Evolutionary conservation across 176 grass and related monocot species (phyloP), one percentile per base, ranked within the genome.

Genomic region (Musa beccarii): DNA sequence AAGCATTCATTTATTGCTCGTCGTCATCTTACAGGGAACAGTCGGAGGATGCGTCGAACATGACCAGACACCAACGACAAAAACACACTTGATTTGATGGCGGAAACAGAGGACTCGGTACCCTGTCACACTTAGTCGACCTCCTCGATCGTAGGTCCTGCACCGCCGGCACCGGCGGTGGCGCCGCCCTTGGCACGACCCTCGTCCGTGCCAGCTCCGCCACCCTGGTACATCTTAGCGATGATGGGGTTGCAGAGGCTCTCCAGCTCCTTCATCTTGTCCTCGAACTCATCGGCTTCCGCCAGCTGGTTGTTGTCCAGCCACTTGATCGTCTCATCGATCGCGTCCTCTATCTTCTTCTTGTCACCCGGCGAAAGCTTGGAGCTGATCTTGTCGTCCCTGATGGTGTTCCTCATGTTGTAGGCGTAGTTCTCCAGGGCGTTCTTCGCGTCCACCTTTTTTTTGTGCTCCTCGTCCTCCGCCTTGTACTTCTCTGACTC

Each of bases 241-340:
- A 96, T 87, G 24, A 96, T 87, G 0, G 92, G 92, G 67, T 96
- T 89, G 75, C 92, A 96, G n/a, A 89, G 15, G 17, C 24, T 71
- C 86, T 92, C 86, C 1, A 92, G 82, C 72, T 96, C 92, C 75
- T 92, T 92, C 84, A 85, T 84, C 85, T 92, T 89, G 23, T 87
- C 86, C 75, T 89, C 89, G 23, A 89, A 96, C 71, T 96, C 92
- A 1, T 89, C 92, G 0, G 81, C 82, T 82, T 96, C 89, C 4
- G 92, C 89, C 28, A 96, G 86, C 82, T 96, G 92, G 81, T 92
- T 96, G 8, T 74, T 79, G 70, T 96, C 92, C 19, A 89, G 89
- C 92, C 92, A 96, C 54, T 82, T 85, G 77, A 92, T 92, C 3
- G 89, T 53, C 10, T 83, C 84, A 54, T 92, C 92, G 3, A 92